Conservation (phyloP, 192 early-diverging fungal genomes). For the Gonapodya sp. region DNA sequence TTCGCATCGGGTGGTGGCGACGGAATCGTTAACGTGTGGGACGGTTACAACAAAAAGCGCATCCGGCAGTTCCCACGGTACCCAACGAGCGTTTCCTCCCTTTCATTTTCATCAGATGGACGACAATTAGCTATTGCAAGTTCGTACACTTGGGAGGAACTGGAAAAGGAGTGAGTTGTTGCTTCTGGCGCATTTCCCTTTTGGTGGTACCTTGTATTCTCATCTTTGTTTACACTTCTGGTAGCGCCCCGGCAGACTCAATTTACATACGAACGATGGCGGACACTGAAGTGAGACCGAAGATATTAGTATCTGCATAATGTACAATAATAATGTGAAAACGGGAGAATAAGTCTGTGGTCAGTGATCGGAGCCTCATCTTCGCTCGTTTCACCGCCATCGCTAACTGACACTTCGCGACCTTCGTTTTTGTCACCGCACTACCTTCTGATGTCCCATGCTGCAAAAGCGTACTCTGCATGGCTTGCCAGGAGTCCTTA, state of each 20-base stretch:
- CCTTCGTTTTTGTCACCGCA: no score
- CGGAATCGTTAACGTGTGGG: constrained; percentile 85
- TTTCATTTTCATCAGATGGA: constrained; percentile 77
- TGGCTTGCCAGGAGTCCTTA: not conserved
- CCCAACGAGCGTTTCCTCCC: constrained; percentile 66
- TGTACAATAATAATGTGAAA: not conserved
- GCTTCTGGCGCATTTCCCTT: not conserved
- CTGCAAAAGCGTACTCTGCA: not conserved
- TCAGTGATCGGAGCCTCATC: not conserved
- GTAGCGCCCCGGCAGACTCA: constrained; percentile 63
- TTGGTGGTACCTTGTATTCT: constrained; percentile 14
- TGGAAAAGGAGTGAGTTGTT: constrained; percentile 62
- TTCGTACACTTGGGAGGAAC: constrained; percentile 93
- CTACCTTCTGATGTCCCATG: not conserved
- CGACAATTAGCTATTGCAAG: constrained; percentile 71
- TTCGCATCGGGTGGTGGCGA: constrained; percentile 96
- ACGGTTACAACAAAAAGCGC: constrained; percentile 81
- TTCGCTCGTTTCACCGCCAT: not conserved
- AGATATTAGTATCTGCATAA: constrained; percentile 12
- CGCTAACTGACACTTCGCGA: not conserved
- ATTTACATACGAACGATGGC: constrained; percentile 66
- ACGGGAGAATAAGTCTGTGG: not conserved
- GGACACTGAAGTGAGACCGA: constrained; percentile 53
- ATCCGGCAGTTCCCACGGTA: constrained; percentile 72
- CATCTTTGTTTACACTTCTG: not conserved